Evolutionary conservation across 1,284 basidiomycete genomes (phyloP).

Genomic region (Sanguinoderma infundibulare): DNA sequence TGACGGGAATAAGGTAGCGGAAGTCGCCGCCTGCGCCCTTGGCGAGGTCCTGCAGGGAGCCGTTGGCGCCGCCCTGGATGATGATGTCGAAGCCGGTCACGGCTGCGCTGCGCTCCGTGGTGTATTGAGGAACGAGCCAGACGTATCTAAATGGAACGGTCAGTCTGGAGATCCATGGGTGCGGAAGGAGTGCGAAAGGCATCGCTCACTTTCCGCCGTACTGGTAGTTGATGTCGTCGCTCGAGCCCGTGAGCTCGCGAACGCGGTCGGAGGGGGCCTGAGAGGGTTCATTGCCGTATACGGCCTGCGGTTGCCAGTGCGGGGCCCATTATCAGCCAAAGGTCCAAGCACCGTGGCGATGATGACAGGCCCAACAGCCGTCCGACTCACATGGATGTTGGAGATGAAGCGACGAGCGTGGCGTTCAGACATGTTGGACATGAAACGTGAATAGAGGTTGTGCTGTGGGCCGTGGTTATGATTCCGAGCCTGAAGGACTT

Average conservation of each 20-base stretch:
- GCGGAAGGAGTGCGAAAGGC: no score
- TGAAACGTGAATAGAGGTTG: background rate
- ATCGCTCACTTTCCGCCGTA: conserved; percentile 11
- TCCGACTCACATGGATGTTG: background rate
- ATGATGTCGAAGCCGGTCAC: conserved; percentile 11
- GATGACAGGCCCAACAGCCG: background rate
- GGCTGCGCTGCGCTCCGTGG: background rate
- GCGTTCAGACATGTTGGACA: no score
- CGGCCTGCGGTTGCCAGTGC: conserved; percentile 8
- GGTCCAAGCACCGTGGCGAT: no score
- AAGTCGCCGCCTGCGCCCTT: conserved; percentile 15
- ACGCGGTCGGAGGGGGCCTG: conserved; percentile 14
- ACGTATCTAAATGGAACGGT: background rate
- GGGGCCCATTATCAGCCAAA: background rate
- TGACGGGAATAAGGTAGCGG: conserved; percentile 7
- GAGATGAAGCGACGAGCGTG: background rate
- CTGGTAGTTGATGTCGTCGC: conserved; percentile 15
- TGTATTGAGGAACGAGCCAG: conserved; percentile 10
- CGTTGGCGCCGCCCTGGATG: conserved; percentile 8
- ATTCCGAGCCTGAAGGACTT: background rate
- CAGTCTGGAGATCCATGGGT: background rate
- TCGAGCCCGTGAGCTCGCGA: conserved; percentile 2
- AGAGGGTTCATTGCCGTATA: conserved; percentile 7
- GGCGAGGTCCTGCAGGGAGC: conserved; percentile 7
- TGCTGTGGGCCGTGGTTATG: no score